Percentiles rank a stretch among this genome's conserved stretches.
phyloP scores from a whole-genome alignment of 805 yeast species.

The Tetrapisispora fleetii region DNA sequence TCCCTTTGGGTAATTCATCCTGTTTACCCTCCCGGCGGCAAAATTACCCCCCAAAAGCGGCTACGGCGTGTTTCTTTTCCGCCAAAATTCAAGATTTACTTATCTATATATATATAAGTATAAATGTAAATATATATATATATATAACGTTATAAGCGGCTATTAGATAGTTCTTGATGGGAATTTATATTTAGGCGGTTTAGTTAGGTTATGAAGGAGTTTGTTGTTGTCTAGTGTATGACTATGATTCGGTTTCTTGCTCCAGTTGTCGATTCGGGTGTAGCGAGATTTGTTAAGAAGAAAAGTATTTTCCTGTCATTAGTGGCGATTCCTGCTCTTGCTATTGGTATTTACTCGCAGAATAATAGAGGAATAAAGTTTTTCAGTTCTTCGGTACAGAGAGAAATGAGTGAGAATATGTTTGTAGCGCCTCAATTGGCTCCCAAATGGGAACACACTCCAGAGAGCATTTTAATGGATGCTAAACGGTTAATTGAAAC shows the following conservation, averaged over 20 bases:
- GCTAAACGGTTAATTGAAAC: slow-evolving; percentile 38
- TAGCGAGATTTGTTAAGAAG: not conserved
- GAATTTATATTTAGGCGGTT: no score
- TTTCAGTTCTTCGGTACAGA: not conserved
- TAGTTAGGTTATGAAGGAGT: no score
- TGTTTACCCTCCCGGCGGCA: no score
- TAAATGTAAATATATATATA: no score
- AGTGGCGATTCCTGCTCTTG: slow-evolving; percentile 6
- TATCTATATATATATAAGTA: no score
- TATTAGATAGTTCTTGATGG: no score
- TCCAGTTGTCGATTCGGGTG: not conserved
- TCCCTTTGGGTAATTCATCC: no score
- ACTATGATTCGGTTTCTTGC: not conserved
- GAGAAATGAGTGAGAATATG: not conserved
- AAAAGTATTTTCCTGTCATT: slow-evolving; percentile 1
- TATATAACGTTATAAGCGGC: no score
- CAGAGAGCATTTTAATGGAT: slow-evolving; percentile 36
- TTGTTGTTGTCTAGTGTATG: no score
- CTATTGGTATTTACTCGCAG: not conserved
- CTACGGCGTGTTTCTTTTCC: no score
- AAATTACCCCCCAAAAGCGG: no score
- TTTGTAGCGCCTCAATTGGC: slow-evolving; percentile 25
- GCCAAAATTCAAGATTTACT: no score
- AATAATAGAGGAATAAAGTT: not conserved
- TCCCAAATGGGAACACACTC: slow-evolving; percentile 53